Evolutionary conservation across 1,139 yeast genomes (phyloP).

Genomic region (Meyerozyma sp.): DNA sequence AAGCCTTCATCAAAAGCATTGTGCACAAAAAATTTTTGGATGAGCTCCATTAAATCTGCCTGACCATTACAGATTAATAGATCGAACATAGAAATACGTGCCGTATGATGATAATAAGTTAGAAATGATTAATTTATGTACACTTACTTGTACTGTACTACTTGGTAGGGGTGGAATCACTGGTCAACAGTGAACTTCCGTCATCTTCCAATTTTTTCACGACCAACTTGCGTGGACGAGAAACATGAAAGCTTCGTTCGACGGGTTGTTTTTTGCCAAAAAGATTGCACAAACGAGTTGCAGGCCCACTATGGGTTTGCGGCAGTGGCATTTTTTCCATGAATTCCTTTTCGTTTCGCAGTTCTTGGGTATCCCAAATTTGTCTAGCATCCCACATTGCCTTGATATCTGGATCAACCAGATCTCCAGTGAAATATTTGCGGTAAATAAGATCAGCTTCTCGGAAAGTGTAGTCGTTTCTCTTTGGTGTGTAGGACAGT

Average conservation of each 20-base stretch:
- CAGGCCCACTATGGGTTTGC: background rate
- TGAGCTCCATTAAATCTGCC: conserved; percentile 6
- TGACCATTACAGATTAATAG: too few relatives aligned
- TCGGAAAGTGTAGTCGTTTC: conserved; percentile 42
- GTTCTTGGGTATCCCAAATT: conserved; percentile 4
- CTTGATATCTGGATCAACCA: conserved; percentile 47
- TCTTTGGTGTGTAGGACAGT: background rate
- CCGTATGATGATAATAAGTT: too few relatives aligned
- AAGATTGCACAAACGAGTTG: background rate
- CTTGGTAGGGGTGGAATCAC: conserved; percentile 2
- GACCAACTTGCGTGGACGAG: conserved; percentile 37
- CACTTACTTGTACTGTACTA: background rate
- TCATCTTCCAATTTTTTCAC: conserved; percentile 17
- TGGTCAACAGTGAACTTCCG: background rate
- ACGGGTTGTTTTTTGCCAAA: conserved; percentile 1
- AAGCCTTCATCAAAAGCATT: conserved; percentile 51
- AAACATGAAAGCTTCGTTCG: conserved; percentile 32
- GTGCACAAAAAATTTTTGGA: conserved; percentile 43
- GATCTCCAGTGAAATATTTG: conserved; percentile 33
- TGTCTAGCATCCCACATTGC: conserved; percentile 47
- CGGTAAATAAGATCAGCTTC: conserved; percentile 45
- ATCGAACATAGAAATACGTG: too few relatives aligned
- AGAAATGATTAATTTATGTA: too few relatives aligned
- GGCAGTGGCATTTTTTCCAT: background rate
- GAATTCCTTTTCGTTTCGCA: conserved; percentile 1